Evolutionary conservation across 495 filamentous ascomycete genomes (phyloP).

Genomic region (Schizothecium vesticola): DNA sequence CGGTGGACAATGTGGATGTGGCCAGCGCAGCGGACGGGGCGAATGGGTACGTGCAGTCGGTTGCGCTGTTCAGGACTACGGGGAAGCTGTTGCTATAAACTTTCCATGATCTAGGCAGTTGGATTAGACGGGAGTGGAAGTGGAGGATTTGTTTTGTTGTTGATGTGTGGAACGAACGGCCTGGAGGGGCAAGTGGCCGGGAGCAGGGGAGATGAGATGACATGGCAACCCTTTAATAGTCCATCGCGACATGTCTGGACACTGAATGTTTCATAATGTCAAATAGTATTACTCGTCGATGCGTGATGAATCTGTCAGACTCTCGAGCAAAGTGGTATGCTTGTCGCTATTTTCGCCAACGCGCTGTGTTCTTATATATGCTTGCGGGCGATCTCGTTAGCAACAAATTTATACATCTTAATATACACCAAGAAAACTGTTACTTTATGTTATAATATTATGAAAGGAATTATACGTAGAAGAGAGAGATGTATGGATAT

Average conservation of each 20-base stretch:
- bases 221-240: background rate
- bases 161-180: background rate
- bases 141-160: background rate
- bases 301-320: background rate
- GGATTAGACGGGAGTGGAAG: background rate
- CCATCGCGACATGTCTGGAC: background rate
- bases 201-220: background rate
- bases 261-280: background rate
- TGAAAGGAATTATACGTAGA: too few relatives aligned
- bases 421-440: too few relatives aligned
- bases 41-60: slow-evolving; percentile 19
- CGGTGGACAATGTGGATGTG: slow-evolving; percentile 43
- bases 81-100: background rate
- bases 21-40: slow-evolving; percentile 50
- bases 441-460: too few relatives aligned
- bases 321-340: too few relatives aligned
- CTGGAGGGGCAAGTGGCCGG: background rate
- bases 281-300: background rate
- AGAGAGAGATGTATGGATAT: too few relatives aligned
- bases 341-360: background rate
- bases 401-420: too few relatives aligned
- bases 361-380: too few relatives aligned
- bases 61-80: background rate
- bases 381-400: too few relatives aligned
- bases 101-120: background rate